Conservation (phyloP, 805 yeast species). For the Pichia thaimueangensis region DNA sequence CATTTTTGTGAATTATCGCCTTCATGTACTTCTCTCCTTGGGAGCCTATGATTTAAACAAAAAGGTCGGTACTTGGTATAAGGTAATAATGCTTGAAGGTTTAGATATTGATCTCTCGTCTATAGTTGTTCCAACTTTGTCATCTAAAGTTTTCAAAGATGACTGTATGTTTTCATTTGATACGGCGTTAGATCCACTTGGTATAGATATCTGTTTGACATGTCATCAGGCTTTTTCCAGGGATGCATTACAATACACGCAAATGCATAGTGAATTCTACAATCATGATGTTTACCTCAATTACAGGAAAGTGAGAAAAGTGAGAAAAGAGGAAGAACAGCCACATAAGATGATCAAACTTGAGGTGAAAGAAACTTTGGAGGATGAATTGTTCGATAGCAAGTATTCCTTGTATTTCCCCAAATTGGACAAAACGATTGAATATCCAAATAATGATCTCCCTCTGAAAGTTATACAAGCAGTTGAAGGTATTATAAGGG, state of each 20-base stretch:
- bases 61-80: too few relatives aligned
- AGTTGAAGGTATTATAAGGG: conserved; percentile 41
- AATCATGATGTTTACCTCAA: conserved; percentile 57
- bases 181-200: conserved; percentile 47
- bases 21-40: too few relatives aligned
- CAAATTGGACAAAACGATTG: conserved; percentile 23
- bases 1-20: too few relatives aligned
- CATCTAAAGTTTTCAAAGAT: conserved; percentile 62
- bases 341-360: conserved; percentile 52
- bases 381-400: conserved; percentile 55
- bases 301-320: conserved; percentile 46
- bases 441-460: conserved; percentile 25
- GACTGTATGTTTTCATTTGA: conserved; percentile 87
- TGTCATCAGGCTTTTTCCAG: conserved; percentile 70
- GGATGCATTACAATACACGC: conserved; percentile 42
- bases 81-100: neutral
- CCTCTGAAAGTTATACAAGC: conserved; percentile 28
- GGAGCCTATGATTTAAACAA: too few relatives aligned
- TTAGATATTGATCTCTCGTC: conserved; percentile 12
- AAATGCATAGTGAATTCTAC: conserved; percentile 45
- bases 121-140: conserved; percentile 23
- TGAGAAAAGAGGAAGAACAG: conserved; percentile 28
- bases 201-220: conserved; percentile 68
- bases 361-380: conserved; percentile 58
- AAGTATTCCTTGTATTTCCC: conserved; percentile 36